phyloP scores from a whole-genome alignment of 352 stramenopile species.

The Pythium aristosporum region DNA sequence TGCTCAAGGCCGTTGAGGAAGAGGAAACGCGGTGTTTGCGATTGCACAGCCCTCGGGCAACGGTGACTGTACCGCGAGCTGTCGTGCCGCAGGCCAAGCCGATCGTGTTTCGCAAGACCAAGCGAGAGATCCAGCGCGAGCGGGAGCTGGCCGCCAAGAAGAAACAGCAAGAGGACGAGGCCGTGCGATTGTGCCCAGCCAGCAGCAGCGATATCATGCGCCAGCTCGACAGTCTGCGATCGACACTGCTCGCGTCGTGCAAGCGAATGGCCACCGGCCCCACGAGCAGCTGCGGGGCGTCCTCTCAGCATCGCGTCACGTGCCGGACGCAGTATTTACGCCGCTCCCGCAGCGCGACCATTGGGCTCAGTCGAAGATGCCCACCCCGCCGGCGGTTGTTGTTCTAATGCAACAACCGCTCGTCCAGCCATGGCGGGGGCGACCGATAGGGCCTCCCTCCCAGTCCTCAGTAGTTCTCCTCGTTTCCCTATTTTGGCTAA shows the following conservation, averaged over 20 bases:
- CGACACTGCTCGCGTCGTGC: constrained; percentile 15
- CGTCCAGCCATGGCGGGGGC: background rate
- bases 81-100: constrained; percentile 17
- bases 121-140: constrained; percentile 30
- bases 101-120: constrained; percentile 30
- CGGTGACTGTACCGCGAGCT: background rate
- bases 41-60: constrained; percentile 9
- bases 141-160: constrained; percentile 12
- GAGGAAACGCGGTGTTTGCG: constrained; percentile 5
- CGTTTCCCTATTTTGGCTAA: too few relatives aligned
- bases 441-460: too few relatives aligned
- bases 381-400: constrained; percentile 19
- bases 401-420: constrained; percentile 10
- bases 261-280: constrained; percentile 1
- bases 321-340: constrained; percentile 19
- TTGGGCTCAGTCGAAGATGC: constrained; percentile 19
- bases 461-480: too few relatives aligned
- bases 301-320: background rate
- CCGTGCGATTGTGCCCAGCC: background rate
- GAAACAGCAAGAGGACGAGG: background rate
- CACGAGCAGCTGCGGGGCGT: background rate
- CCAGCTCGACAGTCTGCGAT: constrained; percentile 14
- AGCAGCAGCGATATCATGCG: constrained; percentile 6
- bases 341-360: background rate
- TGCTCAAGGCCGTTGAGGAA: constrained; percentile 13